phyloP scores from a whole-genome alignment of 1,284 basidiomycete species.

The Cutaneotrichosporon daszewskae region DNA sequence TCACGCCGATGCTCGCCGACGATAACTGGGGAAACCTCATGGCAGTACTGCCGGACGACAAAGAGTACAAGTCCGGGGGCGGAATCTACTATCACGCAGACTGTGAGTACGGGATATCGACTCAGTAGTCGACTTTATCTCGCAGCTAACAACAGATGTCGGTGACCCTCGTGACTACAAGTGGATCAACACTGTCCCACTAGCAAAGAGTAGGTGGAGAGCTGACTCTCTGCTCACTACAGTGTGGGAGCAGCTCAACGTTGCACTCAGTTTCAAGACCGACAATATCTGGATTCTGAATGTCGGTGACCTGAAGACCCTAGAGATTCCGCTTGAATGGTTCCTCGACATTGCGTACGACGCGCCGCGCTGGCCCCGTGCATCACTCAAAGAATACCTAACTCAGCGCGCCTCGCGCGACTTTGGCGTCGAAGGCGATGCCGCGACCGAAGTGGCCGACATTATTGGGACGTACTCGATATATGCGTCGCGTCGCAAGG shows the following conservation, averaged over 20 bases:
- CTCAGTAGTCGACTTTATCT: too few species aligned
- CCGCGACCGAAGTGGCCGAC: conserved; percentile 43
- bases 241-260: conserved; percentile 34
- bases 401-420: conserved; percentile 60
- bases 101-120: conserved; percentile 15
- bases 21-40: conserved; percentile 44
- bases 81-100: conserved; percentile 62
- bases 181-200: conserved; percentile 41
- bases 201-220: conserved; percentile 25
- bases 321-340: conserved; percentile 61
- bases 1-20: conserved; percentile 27
- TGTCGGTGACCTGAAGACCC: conserved; percentile 64
- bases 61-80: conserved; percentile 58
- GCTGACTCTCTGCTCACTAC: not conserved
- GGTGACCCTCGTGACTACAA: conserved; percentile 46
- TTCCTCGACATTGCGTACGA: conserved; percentile 63
- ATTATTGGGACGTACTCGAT: conserved; percentile 11
- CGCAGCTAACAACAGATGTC: conserved; percentile 15
- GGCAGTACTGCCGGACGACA: conserved; percentile 50
- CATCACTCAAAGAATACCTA: conserved; percentile 56
- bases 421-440: conserved; percentile 53
- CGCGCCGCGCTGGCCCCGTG: conserved; percentile 51
- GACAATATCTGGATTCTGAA: conserved; percentile 46
- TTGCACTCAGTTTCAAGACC: conserved; percentile 27
- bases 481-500: conserved; percentile 54